Percentiles rank a stretch among this genome's conserved stretches.
These are phyloP conservation scores for Pseudogymnoascus sp. DNA, from an alignment of 2,329 filamentous ascomycete genomes.

Conservation along the genomic window DNA sequence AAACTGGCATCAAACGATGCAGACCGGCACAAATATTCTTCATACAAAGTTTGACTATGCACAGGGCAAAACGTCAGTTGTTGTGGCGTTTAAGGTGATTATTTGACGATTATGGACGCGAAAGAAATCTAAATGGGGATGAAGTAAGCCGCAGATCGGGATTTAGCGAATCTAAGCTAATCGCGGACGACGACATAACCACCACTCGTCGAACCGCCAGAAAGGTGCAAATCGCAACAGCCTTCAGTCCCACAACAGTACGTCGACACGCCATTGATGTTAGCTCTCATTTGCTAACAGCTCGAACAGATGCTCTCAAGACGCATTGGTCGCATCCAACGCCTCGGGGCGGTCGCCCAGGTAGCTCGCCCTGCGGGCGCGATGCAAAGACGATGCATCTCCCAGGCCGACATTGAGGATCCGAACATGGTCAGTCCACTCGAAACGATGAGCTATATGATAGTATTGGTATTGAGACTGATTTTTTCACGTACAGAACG, in stretches of 20 bases:
- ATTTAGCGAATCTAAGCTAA: conserved; percentile 26
- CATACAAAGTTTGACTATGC: conserved; percentile 46
- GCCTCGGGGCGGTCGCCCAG: conserved; percentile 28
- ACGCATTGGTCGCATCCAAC: conserved; percentile 34
- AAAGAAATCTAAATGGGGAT: conserved; percentile 11
- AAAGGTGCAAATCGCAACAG: conserved; percentile 8
- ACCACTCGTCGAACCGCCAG: conserved; percentile 26
- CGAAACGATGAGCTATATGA: background rate
- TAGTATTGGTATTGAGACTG: background rate
- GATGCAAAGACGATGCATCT: conserved; percentile 30
- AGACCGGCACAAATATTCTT: conserved; percentile 39
- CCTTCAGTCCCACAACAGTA: conserved; percentile 10
- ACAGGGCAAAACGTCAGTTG: conserved; percentile 39
- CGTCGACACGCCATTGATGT: background rate
- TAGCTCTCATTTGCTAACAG: background rate
- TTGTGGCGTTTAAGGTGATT: conserved; percentile 14
- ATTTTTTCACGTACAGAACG: conserved; percentile 51
- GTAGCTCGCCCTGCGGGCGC: conserved; percentile 24
- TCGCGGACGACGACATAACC: conserved; percentile 44
- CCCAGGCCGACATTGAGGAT: conserved; percentile 49
- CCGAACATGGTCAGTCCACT: conserved; percentile 53
- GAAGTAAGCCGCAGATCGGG: conserved; percentile 12
- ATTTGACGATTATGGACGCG: conserved; percentile 9
- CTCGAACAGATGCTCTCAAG: conserved; percentile 33
- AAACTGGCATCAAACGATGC: conserved; percentile 46